A percentile compares a stretch with the other conserved stretches of the same genome.
These are phyloP conservation scores for Rhododendron williamsianum DNA, from an alignment of 148 eudicot species.

Conservation along the genomic window DNA sequence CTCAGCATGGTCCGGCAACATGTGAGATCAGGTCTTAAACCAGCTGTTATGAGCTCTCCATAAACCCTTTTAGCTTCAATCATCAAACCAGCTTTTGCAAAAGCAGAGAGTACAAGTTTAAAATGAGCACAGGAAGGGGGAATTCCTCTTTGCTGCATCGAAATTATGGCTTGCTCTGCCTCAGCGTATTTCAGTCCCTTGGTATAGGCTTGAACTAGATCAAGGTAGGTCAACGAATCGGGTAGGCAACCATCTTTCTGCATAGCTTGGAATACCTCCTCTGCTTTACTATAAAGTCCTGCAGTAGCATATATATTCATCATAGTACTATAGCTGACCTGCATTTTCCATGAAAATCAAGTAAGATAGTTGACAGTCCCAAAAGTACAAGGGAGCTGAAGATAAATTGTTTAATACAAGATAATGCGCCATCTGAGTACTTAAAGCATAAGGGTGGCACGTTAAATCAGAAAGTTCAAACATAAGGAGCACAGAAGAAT, in stretches of 20 bases:
- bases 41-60: slow-evolving; percentile 19
- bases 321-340: slow-evolving; percentile 82
- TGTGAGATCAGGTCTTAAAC: slow-evolving; percentile 16
- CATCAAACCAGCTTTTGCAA: slow-evolving; percentile 43
- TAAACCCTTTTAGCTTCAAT: slow-evolving; percentile 43
- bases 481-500: neutral
- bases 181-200: slow-evolving; percentile 32
- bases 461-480: neutral
- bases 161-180: slow-evolving; percentile 46
- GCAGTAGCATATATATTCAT: slow-evolving; percentile 56
- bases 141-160: slow-evolving; percentile 57
- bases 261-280: slow-evolving; percentile 54
- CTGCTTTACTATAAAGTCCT: slow-evolving; percentile 58
- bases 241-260: slow-evolving; percentile 40
- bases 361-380: neutral
- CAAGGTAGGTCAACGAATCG: slow-evolving; percentile 63
- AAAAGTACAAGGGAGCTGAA: neutral
- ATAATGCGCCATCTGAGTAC: neutral
- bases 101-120: slow-evolving; percentile 42
- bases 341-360: slow-evolving; percentile 23
- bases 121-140: slow-evolving; percentile 57
- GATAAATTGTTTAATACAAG: neutral
- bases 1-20: slow-evolving; percentile 17
- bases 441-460: neutral
- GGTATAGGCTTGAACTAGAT: slow-evolving; percentile 57